A percentile compares a stretch with the other conserved stretches of the same genome.
These are phyloP conservation scores for Hypoxylon sp. DNA, from an alignment of 2,329 filamentous ascomycete genomes.

Conservation along the genomic window DNA sequence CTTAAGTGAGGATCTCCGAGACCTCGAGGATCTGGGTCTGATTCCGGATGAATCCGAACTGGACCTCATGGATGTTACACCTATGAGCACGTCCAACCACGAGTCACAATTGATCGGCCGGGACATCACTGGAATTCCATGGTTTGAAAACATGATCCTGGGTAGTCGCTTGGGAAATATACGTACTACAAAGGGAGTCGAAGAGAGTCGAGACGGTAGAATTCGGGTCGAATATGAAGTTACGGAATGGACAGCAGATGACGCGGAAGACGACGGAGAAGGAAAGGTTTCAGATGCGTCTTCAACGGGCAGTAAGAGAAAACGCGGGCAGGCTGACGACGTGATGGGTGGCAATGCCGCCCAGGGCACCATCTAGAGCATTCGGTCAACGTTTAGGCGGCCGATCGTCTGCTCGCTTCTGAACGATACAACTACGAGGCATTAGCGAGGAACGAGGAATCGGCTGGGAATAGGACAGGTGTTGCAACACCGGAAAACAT, in stretches of 20 bases:
- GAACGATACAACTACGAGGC: slow-evolving; percentile 28
- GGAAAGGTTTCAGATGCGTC: slow-evolving; percentile 56
- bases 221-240: slow-evolving; percentile 87
- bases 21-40: slow-evolving; percentile 82
- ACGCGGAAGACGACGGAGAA: slow-evolving; percentile 60
- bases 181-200: slow-evolving; percentile 71
- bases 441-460: slow-evolving; percentile 29
- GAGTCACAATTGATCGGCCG: slow-evolving; percentile 59
- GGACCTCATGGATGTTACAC: slow-evolving; percentile 48
- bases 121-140: slow-evolving; percentile 81
- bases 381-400: slow-evolving; percentile 31
- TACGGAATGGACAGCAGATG: slow-evolving; percentile 76
- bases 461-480: slow-evolving; percentile 30
- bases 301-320: slow-evolving; percentile 68
- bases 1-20: slow-evolving; percentile 76
- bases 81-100: slow-evolving; percentile 53
- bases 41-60: slow-evolving; percentile 66
- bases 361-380: slow-evolving; percentile 19
- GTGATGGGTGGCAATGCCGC: slow-evolving; percentile 27
- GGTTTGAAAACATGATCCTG: slow-evolving; percentile 87
- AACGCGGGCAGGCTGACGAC: slow-evolving; percentile 62
- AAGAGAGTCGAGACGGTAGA: slow-evolving; percentile 71
- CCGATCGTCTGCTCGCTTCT: slow-evolving; percentile 25
- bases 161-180: slow-evolving; percentile 80
- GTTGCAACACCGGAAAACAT: slow-evolving; percentile 24